phyloP scores from a whole-genome alignment of 2,329 filamentous ascomycete species.

The Pseudogymnoascus sp. region DNA sequence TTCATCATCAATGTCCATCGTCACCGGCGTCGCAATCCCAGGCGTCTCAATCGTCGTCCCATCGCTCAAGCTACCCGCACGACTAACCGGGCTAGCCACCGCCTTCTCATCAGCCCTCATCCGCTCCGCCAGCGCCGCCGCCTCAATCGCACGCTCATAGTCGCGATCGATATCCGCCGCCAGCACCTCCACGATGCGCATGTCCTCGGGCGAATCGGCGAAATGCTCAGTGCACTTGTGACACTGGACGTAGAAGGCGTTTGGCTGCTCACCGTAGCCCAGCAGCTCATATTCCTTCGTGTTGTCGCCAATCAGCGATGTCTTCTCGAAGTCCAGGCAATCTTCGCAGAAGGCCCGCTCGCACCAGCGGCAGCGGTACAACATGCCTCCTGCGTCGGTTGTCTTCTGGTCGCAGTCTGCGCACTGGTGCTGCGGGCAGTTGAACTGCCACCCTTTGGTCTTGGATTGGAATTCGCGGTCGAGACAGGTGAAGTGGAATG shows the following conservation, averaged over 20 bases:
- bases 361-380: conserved; percentile 48
- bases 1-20: conserved; percentile 17
- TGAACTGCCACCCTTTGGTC: conserved; percentile 40
- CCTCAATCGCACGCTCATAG: conserved; percentile 14
- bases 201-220: conserved; percentile 24
- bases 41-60: conserved; percentile 28
- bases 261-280: conserved; percentile 33
- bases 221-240: conserved; percentile 36
- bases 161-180: conserved; percentile 22
- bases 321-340: conserved; percentile 46
- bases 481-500: conserved; percentile 47
- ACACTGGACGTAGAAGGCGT: conserved; percentile 48
- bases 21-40: conserved; percentile 23
- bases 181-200: conserved; percentile 25
- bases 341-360: conserved; percentile 50
- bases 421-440: conserved; percentile 51
- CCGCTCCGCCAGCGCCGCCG: background rate
- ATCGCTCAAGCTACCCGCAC: conserved; percentile 25
- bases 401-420: conserved; percentile 46
- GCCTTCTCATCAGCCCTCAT: background rate
- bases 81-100: conserved; percentile 12
- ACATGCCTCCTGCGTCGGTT: conserved; percentile 33
- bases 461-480: conserved; percentile 34
- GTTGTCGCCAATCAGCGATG: conserved; percentile 43
- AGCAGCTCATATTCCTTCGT: conserved; percentile 47